Evolutionary conservation across 331 rosid genomes (phyloP).

Genomic region (Spiraea crenata): DNA sequence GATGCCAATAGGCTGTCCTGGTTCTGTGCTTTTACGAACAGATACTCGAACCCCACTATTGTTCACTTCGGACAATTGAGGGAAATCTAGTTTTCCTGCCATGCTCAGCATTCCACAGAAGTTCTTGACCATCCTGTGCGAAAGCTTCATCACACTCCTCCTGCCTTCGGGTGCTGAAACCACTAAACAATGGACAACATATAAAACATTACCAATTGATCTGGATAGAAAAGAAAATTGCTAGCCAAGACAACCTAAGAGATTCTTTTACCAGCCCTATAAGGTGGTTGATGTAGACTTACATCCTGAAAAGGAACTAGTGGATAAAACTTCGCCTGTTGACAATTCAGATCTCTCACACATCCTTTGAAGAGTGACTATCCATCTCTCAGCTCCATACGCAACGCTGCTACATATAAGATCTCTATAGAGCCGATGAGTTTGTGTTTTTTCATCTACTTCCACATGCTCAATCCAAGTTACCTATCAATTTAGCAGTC

Average conservation of each 20-base stretch:
- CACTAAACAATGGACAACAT: slow-evolving; percentile 28
- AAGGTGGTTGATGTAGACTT: not conserved
- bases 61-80: slow-evolving; percentile 39
- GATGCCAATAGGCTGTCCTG: slow-evolving; percentile 39
- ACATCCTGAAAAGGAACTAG: slow-evolving; percentile 38
- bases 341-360: slow-evolving; percentile 46
- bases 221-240: not conserved
- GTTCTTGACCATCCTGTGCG: slow-evolving; percentile 62
- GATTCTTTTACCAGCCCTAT: not conserved
- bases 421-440: slow-evolving; percentile 48
- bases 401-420: slow-evolving; percentile 32
- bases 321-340: slow-evolving; percentile 19
- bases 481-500: slow-evolving; percentile 35
- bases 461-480: slow-evolving; percentile 79
- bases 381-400: slow-evolving; percentile 75
- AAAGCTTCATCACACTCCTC: slow-evolving; percentile 49
- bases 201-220: not conserved
- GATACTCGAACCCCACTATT: slow-evolving; percentile 40
- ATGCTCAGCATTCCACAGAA: slow-evolving; percentile 46
- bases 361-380: slow-evolving; percentile 62
- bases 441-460: slow-evolving; percentile 54
- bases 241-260: not conserved
- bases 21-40: slow-evolving; percentile 23
- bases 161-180: slow-evolving; percentile 39
- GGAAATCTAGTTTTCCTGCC: slow-evolving; percentile 40